These are phyloP conservation scores for Flaveria ramosissima DNA, from an alignment of 129 eudicot genomes.

Conservation along the genomic window DNA sequence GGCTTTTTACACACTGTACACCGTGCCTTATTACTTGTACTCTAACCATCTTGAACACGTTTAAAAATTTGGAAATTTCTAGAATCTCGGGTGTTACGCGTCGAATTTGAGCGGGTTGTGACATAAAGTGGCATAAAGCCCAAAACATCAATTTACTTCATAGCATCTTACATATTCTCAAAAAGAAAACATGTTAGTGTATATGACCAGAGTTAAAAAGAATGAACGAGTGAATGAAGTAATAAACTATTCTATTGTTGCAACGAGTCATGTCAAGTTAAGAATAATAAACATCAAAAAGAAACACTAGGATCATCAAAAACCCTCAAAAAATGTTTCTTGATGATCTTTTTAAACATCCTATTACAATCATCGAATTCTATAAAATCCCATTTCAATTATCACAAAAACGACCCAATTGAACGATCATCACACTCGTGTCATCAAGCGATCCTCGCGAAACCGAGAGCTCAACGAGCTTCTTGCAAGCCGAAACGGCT, in stretches of 20 bases:
- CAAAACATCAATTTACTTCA: neutral
- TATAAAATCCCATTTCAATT: neutral
- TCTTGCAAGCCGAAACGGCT: conserved; percentile 60
- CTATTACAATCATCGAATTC: conserved; percentile 11
- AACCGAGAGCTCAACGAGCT: conserved; percentile 67
- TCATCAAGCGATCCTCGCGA: conserved; percentile 88
- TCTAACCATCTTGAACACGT: neutral
- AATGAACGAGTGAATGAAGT: conserved; percentile 24
- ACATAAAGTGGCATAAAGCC: neutral
- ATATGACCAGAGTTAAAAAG: conserved; percentile 10
- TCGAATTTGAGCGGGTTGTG: neutral
- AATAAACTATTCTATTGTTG: conserved; percentile 6
- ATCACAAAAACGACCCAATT: conserved; percentile 53
- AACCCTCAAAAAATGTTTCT: conserved; percentile 26
- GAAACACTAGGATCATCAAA: conserved; percentile 26
- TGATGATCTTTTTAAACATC: conserved; percentile 21
- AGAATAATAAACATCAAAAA: conserved; percentile 3
- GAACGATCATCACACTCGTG: conserved; percentile 76
- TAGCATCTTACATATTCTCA: neutral
- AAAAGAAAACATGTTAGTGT: neutral
- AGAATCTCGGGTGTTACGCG: no score
- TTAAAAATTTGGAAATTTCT: neutral
- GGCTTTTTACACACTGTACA: conserved; percentile 7
- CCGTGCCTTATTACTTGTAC: neutral
- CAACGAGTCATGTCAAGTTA: conserved; percentile 30